These are phyloP conservation scores for Colletotrichum scovillei DNA, from an alignment of 2,329 filamentous ascomycete genomes.

Conservation along the genomic window DNA sequence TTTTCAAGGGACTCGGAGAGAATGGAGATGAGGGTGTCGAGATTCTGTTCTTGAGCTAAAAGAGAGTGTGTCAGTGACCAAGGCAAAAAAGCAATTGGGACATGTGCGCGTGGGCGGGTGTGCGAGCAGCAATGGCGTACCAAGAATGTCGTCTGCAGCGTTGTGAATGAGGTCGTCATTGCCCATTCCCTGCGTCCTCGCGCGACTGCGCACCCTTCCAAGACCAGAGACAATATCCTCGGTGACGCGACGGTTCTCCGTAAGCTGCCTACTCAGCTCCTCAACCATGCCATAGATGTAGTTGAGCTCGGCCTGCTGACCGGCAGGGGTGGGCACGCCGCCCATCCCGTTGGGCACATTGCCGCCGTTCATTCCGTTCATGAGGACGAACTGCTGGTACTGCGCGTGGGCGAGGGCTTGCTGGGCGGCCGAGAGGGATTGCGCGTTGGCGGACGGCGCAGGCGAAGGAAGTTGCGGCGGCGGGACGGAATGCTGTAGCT, in stretches of 20 bases:
- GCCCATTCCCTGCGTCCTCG: constrained; percentile 60
- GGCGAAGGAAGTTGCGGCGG: constrained; percentile 34
- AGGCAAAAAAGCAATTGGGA: background rate
- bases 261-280: constrained; percentile 71
- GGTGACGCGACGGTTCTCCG: constrained; percentile 70
- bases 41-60: constrained; percentile 67
- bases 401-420: constrained; percentile 35
- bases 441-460: constrained; percentile 27
- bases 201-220: constrained; percentile 69
- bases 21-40: constrained; percentile 70
- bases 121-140: constrained; percentile 49
- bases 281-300: constrained; percentile 77
- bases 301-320: constrained; percentile 75
- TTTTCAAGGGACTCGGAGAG: constrained; percentile 72
- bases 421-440: constrained; percentile 37
- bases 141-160: constrained; percentile 66
- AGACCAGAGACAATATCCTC: constrained; percentile 73
- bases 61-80: background rate
- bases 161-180: constrained; percentile 70
- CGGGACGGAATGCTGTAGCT: constrained; percentile 34
- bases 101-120: background rate
- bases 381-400: constrained; percentile 42
- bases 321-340: constrained; percentile 69
- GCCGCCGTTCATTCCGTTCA: constrained; percentile 63
- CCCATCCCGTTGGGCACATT: constrained; percentile 60